Evolutionary conservation across 257 asterid species (phyloP), one percentile per base, ranked within the genome.

Genomic region (Nicotiana obtusifolia): DNA sequence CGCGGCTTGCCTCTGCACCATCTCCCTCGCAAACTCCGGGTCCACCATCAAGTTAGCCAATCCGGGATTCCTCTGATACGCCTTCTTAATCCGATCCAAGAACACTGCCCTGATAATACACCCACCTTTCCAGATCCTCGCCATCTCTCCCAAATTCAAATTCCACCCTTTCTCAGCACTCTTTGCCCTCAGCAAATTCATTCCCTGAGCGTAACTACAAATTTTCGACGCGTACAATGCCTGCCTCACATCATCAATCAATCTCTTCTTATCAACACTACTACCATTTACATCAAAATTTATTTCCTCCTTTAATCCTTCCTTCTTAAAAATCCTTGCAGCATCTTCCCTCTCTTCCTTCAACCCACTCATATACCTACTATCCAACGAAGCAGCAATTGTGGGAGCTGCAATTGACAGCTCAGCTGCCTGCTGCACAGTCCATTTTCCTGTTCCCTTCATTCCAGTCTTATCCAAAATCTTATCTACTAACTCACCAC

Each of bases 341-440:
- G 99, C 99, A 0, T 90, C 90, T 81, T 82, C 93, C 68, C 99
- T 85, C 84, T 95, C 97, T 1, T 91, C 97, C 90, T 95, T 95
- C 84, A 95, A 83, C n/a, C 98, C 98, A 61, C 99, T 95, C 93
- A 95, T 85, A 19, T 88, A 95, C 85, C 99, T 81, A 75, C 91
- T 30, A 76, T 95, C 99, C 56, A 95, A 84, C 0, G 98, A 93
- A 14, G 99, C 99, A 0, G 98, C 98, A 54, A 95, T 95, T 0
- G 99, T 95, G 0, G 99, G 99, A 10, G 98, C 99, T 0, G 99
- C 99, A 64, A 95, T 89, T 1, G 97, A 90, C 4, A 95, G 87
- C 89, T 95, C 99, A 0, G 99, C 99, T 0, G 99, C 99, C 84
- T 95, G 97, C 92, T 95, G 99, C 66, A 95, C 99, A 0, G 98